These are phyloP conservation scores for Lepidium africanum DNA, from an alignment of 345 rosid genomes.

Conservation along the genomic window DNA sequence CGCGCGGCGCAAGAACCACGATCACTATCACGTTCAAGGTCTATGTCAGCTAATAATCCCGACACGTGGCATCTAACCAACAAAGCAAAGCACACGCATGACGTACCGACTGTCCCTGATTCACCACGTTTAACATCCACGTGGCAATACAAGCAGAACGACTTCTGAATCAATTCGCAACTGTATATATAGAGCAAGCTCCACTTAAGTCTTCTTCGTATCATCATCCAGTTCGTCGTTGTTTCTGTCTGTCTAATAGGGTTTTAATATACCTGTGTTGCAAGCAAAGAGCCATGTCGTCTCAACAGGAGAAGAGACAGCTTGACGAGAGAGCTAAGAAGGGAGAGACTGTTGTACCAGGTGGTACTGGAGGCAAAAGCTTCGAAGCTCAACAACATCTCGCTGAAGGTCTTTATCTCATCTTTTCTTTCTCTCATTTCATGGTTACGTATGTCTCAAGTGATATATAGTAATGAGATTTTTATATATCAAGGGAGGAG, in stretches of 20 bases:
- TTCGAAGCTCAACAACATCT: constrained; percentile 86
- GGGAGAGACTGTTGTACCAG: constrained; percentile 75
- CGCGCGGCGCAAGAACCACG: constrained; percentile 17
- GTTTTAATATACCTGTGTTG: background rate
- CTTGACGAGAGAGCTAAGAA: constrained; percentile 63
- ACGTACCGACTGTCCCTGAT: constrained; percentile 16
- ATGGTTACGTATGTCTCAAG: background rate
- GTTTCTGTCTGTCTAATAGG: background rate
- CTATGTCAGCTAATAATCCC: background rate
- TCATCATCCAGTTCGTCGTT: background rate
- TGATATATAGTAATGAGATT: background rate
- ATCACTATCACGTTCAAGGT: background rate
- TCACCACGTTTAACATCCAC: constrained; percentile 17
- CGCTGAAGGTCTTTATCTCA: constrained; percentile 47
- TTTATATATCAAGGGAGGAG: constrained; percentile 36
- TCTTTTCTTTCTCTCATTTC: background rate
- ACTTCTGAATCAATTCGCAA: background rate
- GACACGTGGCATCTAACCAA: constrained; percentile 13
- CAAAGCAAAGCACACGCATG: constrained; percentile 26
- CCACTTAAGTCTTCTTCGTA: background rate
- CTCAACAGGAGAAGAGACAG: constrained; percentile 44
- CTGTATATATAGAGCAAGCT: background rate
- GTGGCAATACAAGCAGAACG: background rate
- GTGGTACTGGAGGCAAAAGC: constrained; percentile 89
- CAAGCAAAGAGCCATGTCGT: constrained; percentile 28